Percentiles rank a stretch among this genome's conserved stretches.
These are phyloP conservation scores for Starmerella vaccinii DNA, from an alignment of 805 yeast genomes.

Conservation along the genomic window DNA sequence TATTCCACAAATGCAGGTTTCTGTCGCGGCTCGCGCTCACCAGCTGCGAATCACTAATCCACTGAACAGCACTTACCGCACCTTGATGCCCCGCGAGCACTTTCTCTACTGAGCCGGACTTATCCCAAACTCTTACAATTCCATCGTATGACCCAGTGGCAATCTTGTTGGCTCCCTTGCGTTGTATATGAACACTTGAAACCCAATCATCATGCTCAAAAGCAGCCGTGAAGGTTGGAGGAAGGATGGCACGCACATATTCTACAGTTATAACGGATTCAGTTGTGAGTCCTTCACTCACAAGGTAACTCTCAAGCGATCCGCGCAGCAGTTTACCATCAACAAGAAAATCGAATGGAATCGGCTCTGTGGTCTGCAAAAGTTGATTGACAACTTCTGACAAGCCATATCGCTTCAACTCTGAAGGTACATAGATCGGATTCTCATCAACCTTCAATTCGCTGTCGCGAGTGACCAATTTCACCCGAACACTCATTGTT, in stretches of 20 bases:
- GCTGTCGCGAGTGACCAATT: conserved; percentile 69
- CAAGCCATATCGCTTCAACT: conserved; percentile 79
- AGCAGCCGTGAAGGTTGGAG: conserved; percentile 85
- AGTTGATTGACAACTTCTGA: conserved; percentile 93
- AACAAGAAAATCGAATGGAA: conserved; percentile 87
- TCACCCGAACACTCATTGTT: conserved; percentile 36
- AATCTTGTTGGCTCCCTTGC: conserved; percentile 41
- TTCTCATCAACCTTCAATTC: conserved; percentile 61
- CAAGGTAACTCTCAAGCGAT: conserved; percentile 69
- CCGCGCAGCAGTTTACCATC: conserved; percentile 74
- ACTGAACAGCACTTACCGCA: conserved; percentile 71
- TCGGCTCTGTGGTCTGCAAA: conserved; percentile 46
- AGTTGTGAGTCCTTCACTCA: conserved; percentile 63
- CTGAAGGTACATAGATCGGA: conserved; percentile 79
- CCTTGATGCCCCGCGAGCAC: conserved; percentile 84
- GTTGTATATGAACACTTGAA: conserved; percentile 52
- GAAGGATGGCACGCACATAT: conserved; percentile 83
- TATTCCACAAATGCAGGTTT: conserved; percentile 70
- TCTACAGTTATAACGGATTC: conserved; percentile 75
- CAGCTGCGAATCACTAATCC: conserved; percentile 64
- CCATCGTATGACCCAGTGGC: conserved; percentile 92
- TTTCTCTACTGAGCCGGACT: conserved; percentile 66
- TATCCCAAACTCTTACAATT: conserved; percentile 77
- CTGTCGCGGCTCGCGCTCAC: conserved; percentile 86
- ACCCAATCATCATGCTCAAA: conserved; percentile 95